These are phyloP conservation scores for Leishmania lainsoni DNA, from an alignment of 208 protist species.

Conservation along the genomic window DNA sequence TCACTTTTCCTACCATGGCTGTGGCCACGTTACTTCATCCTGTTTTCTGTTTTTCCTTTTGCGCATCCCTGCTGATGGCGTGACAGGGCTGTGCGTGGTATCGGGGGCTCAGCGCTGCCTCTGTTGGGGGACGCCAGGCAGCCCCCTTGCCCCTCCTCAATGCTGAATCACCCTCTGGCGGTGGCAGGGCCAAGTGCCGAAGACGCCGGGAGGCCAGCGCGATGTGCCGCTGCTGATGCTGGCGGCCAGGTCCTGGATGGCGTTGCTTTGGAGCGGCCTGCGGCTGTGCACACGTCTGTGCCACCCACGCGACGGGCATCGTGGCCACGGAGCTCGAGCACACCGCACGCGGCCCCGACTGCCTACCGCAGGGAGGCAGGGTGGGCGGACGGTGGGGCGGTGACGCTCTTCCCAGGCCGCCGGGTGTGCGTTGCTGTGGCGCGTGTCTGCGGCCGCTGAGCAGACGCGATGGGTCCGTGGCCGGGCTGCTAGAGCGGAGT, in stretches of 20 bases:
- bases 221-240: too few species aligned
- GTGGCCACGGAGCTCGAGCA: too few species aligned
- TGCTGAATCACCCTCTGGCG: background rate
- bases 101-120: background rate
- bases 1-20: background rate
- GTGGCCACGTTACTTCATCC: background rate
- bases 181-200: background rate
- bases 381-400: too few species aligned
- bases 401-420: too few species aligned
- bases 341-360: too few species aligned
- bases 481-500: too few species aligned
- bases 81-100: background rate
- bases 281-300: too few species aligned
- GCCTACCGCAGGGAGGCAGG: too few species aligned
- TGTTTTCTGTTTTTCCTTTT: background rate
- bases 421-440: background rate
- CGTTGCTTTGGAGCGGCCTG: too few species aligned
- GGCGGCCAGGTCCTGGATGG: too few species aligned
- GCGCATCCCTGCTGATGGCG: background rate
- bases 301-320: too few species aligned
- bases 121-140: background rate
- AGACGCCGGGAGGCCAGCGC: too few species aligned
- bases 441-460: background rate
- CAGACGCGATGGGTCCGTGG: background rate
- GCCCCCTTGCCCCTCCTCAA: background rate